Percentiles rank a stretch among this genome's conserved stretches.
phyloP scores from a whole-genome alignment of 495 filamentous ascomycete species.

The Aspergillus biplanus region DNA sequence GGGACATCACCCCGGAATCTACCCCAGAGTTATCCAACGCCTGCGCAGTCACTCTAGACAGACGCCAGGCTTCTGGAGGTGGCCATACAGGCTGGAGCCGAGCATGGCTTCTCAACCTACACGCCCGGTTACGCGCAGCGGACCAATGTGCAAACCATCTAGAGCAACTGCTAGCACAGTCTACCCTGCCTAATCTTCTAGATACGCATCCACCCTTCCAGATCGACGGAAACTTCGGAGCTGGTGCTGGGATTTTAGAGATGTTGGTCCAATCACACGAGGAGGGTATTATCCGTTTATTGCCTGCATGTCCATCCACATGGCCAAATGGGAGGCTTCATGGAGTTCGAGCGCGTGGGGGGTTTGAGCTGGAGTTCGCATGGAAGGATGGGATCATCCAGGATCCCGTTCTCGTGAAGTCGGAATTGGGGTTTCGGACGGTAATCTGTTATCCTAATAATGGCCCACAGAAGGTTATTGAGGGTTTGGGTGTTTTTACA shows the following conservation, averaged over 20 bases:
- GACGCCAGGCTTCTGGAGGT: slow-evolving; percentile 45
- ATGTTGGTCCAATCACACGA: slow-evolving; percentile 56
- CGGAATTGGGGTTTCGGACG: slow-evolving; percentile 19
- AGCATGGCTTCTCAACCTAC: slow-evolving; percentile 51
- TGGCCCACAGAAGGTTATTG: slow-evolving; percentile 18
- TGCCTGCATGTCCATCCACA: slow-evolving; percentile 46
- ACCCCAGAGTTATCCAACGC: slow-evolving; percentile 37
- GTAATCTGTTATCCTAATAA: slow-evolving; percentile 29
- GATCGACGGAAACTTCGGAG: slow-evolving; percentile 60
- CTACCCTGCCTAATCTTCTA: slow-evolving; percentile 44
- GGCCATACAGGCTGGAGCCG: slow-evolving; percentile 55
- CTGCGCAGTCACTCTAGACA: slow-evolving; percentile 40
- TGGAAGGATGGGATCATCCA: slow-evolving; percentile 35
- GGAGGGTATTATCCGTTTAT: slow-evolving; percentile 42
- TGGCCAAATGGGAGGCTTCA: slow-evolving; percentile 39
- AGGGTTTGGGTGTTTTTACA: slow-evolving; percentile 10
- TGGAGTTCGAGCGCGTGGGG: slow-evolving; percentile 46
- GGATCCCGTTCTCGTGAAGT: slow-evolving; percentile 26
- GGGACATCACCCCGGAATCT: slow-evolving; percentile 27
- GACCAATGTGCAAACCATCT: slow-evolving; percentile 42
- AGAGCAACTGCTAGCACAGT: slow-evolving; percentile 40
- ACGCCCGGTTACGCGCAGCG: slow-evolving; percentile 33
- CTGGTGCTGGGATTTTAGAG: slow-evolving; percentile 50
- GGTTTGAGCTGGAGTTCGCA: slow-evolving; percentile 42
- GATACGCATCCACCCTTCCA: slow-evolving; percentile 52